A percentile compares a stretch with the other conserved stretches of the same genome.
Conservation (phyloP, 2,329 filamentous ascomycete genomes). For the Calonectria multiphialidica region DNA sequence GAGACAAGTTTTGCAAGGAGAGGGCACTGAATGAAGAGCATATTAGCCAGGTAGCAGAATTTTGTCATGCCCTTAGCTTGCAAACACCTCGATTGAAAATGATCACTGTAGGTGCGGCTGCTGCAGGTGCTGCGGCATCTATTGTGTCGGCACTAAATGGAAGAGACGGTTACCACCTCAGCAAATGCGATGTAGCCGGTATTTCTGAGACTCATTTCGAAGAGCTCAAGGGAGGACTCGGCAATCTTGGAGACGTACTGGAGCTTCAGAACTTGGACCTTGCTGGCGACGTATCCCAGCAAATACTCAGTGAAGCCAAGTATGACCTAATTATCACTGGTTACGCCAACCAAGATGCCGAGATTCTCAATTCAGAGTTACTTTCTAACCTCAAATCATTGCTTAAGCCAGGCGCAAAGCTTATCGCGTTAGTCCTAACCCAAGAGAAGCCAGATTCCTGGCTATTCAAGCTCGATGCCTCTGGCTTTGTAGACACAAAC, state of each 20-base stretch:
- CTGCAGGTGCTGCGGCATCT: background rate
- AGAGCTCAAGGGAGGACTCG: background rate
- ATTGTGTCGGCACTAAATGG: background rate
- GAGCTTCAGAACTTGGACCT: background rate
- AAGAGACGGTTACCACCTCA: background rate
- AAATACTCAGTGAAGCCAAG: background rate
- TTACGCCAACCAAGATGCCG: no score
- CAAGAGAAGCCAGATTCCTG: background rate
- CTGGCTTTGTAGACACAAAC: background rate
- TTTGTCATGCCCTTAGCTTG: background rate
- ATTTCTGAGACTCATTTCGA: background rate
- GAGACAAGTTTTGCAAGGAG: background rate
- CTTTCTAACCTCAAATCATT: background rate
- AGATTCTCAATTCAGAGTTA: background rate
- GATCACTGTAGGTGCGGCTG: background rate
- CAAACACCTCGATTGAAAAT: background rate
- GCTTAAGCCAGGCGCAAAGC: background rate
- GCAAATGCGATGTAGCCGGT: background rate
- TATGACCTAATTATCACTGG: background rate
- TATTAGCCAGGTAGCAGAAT: background rate
- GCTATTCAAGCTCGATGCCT: background rate
- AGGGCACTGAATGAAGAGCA: background rate
- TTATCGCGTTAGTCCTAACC: background rate
- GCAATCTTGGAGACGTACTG: background rate
- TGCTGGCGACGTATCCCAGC: background rate